Percentiles rank a stretch among this genome's conserved stretches.
Conservation (phyloP, 2,329 filamentous ascomycete genomes). For the Trichoderma koningiopsis region DNA sequence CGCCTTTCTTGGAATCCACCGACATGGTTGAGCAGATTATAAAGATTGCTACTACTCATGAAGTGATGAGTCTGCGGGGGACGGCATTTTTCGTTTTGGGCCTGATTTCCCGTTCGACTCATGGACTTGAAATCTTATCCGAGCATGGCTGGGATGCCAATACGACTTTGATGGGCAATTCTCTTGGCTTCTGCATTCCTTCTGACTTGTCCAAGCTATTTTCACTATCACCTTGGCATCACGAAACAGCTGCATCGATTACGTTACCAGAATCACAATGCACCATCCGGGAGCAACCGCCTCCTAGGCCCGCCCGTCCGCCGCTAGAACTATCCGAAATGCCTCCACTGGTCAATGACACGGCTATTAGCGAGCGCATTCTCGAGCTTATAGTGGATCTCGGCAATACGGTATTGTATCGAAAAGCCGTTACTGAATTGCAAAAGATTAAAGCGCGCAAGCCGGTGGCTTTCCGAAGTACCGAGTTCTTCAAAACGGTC, state of each 20-base stretch:
- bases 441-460: conserved; percentile 77
- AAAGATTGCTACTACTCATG: conserved; percentile 81
- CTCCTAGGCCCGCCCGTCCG: conserved; percentile 45
- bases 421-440: conserved; percentile 81
- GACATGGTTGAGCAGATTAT: conserved; percentile 89
- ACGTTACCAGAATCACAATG: conserved; percentile 54
- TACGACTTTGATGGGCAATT: conserved; percentile 78
- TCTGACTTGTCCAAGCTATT: conserved; percentile 77
- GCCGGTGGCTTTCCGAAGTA: conserved; percentile 72
- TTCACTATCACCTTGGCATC: conserved; percentile 64
- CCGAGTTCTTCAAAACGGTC: conserved; percentile 79
- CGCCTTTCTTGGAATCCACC: conserved; percentile 86
- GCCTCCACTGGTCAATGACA: conserved; percentile 55
- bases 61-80: conserved; percentile 89
- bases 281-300: conserved; percentile 51
- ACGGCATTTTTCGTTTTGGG: conserved; percentile 97
- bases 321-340: conserved; percentile 48
- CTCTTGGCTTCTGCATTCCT: conserved; percentile 85
- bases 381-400: conserved; percentile 84
- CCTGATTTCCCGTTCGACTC: conserved; percentile 85
- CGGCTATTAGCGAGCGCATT: conserved; percentile 74
- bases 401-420: conserved; percentile 90
- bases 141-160: conserved; percentile 94
- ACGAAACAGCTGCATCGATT: conserved; percentile 52
- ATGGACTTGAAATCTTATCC: conserved; percentile 87